Evolutionary conservation across 2,329 filamentous ascomycete species (phyloP).

Genomic region (Ophiostoma triangulosporum): DNA sequence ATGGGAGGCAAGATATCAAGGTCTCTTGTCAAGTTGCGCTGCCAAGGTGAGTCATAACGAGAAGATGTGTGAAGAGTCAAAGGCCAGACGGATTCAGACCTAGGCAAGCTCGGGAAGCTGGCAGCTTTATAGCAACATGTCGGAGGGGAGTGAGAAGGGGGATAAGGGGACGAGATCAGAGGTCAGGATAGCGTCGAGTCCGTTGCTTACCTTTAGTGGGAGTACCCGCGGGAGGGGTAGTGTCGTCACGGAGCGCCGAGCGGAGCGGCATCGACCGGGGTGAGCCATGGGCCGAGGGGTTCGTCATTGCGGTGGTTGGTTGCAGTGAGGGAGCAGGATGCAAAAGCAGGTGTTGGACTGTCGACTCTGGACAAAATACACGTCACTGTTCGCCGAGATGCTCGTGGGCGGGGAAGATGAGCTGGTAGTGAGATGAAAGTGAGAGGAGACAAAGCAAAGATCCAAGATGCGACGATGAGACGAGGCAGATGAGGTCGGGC

Average conservation of each 20-base stretch:
- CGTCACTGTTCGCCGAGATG: background rate
- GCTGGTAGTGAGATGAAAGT: background rate
- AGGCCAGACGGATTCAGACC: too few species aligned
- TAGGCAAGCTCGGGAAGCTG: background rate
- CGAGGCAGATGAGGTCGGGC: too few species aligned
- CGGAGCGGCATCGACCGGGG: constrained; percentile 21
- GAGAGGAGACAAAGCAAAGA: background rate
- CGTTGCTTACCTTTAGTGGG: constrained; percentile 11
- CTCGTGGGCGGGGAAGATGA: background rate
- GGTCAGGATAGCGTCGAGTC: background rate
- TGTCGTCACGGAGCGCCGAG: constrained; percentile 24
- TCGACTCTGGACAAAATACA: background rate
- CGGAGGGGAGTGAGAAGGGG: background rate
- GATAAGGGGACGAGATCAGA: background rate
- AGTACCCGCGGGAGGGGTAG: constrained; percentile 10
- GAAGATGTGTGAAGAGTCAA: too few species aligned
- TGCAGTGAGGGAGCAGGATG: too few species aligned
- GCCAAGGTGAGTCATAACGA: background rate
- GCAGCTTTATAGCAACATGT: background rate
- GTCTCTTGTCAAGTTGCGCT: too few species aligned
- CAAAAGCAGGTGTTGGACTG: background rate
- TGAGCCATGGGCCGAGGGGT: constrained; percentile 6
- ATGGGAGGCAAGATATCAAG: background rate
- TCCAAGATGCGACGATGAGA: background rate
- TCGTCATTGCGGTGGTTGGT: constrained; percentile 6